phyloP scores from a whole-genome alignment of 2,329 filamentous ascomycete species.

The Fonsecaea monophora region DNA sequence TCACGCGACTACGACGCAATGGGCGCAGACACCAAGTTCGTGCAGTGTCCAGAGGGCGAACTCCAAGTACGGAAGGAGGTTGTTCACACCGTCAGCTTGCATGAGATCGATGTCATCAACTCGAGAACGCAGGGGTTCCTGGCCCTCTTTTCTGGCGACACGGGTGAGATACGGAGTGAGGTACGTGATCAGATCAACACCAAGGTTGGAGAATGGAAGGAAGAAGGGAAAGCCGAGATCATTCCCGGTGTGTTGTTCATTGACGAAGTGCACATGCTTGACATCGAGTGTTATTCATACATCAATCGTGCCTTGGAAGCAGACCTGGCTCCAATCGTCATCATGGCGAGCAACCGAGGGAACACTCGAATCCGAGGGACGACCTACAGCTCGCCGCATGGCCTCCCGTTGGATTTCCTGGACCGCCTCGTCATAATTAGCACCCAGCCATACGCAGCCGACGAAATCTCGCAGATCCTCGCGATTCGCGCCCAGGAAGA shows the following conservation, averaged over 20 bases:
- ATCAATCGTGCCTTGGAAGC: constrained; percentile 96
- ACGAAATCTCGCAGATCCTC: constrained; percentile 92
- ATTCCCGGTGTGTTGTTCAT: constrained; percentile 97
- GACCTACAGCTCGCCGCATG: constrained; percentile 90
- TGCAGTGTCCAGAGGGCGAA: constrained; percentile 96
- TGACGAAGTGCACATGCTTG: constrained; percentile 99
- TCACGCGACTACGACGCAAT: constrained; percentile 99
- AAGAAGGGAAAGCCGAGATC: constrained; percentile 98
- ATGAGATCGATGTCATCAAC: constrained; percentile 99
- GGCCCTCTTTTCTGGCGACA: constrained; percentile 96
- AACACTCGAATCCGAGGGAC: constrained; percentile 91
- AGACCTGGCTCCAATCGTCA: constrained; percentile 93
- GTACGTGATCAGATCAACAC: constrained; percentile 99
- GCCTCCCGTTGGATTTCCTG: constrained; percentile 91
- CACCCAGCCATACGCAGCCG: constrained; percentile 80
- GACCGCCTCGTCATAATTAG: constrained; percentile 96
- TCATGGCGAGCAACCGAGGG: constrained; percentile 98
- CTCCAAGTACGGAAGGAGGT: constrained; percentile 97
- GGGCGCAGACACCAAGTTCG: constrained; percentile 97
- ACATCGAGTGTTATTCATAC: constrained; percentile 99
- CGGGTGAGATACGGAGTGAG: constrained; percentile 95
- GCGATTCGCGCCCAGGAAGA: constrained; percentile 93
- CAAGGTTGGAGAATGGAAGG: constrained; percentile 98
- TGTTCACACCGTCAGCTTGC: constrained; percentile 92
- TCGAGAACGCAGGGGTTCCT: constrained; percentile 98